A percentile compares a stretch with the other conserved stretches of the same genome.
Evolutionary conservation across 306 rosid species (phyloP).

Genomic region (Cicer bijugum): DNA sequence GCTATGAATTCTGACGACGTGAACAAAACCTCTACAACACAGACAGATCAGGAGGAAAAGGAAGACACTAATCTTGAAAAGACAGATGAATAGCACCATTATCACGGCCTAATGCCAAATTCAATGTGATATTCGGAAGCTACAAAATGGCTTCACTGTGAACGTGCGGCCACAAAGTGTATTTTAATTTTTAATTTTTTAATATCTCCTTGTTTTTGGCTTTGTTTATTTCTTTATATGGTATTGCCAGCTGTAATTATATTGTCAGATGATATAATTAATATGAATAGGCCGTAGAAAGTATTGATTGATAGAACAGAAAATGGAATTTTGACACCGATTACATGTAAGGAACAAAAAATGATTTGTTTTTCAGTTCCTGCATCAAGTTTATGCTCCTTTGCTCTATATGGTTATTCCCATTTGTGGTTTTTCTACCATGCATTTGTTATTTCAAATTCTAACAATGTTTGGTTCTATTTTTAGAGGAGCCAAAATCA

Average conservation of each 20-base stretch:
- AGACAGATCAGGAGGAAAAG: conserved; percentile 48
- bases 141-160: too few relatives aligned
- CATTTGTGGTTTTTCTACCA: neutral
- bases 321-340: conserved; percentile 42
- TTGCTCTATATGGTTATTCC: neutral
- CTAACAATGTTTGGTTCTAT: neutral
- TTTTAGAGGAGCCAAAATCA: too few relatives aligned
- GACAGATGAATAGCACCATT: conserved; percentile 24
- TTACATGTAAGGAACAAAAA: conserved; percentile 19
- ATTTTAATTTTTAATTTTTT: neutral
- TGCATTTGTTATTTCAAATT: neutral
- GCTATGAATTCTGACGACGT: conserved; percentile 48
- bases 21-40: conserved; percentile 47
- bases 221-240: conserved; percentile 32
- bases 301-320: conserved; percentile 19
- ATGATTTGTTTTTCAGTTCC: too few relatives aligned
- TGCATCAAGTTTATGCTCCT: neutral
- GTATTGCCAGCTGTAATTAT: conserved; percentile 38
- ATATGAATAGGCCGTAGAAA: conserved; percentile 35
- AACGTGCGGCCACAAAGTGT: neutral
- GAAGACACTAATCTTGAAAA: conserved; percentile 49
- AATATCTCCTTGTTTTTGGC: neutral
- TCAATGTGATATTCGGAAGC: too few relatives aligned
- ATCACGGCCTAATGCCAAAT: too few relatives aligned
- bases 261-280: neutral